phyloP scores from a whole-genome alignment of 805 yeast species.

The Maudiozyma turicensis region DNA sequence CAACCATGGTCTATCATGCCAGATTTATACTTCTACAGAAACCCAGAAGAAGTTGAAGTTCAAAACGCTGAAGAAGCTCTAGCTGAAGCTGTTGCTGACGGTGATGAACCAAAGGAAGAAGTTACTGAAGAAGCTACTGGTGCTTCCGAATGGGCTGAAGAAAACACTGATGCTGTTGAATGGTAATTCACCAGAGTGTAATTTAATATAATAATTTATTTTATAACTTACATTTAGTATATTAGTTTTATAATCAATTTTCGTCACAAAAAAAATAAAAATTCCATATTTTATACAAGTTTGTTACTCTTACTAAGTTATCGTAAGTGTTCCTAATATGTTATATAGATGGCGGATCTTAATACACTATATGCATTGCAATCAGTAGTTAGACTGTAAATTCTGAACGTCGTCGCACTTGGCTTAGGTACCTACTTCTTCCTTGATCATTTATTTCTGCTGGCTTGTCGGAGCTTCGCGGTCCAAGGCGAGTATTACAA shows the following conservation, averaged over 20 bases:
- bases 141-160: slow-evolving; percentile 55
- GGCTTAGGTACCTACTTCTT: too few relatives aligned
- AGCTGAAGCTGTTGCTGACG: slow-evolving; percentile 55
- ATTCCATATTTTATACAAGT: background rate
- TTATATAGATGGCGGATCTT: too few relatives aligned
- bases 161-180: slow-evolving; percentile 29
- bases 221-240: slow-evolving; percentile 10
- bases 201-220: background rate
- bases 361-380: too few relatives aligned
- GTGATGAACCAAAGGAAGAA: slow-evolving; percentile 70
- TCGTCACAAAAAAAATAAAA: background rate
- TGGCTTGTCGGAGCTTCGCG: too few relatives aligned
- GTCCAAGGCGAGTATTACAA: too few relatives aligned
- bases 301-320: background rate
- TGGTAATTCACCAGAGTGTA: slow-evolving; percentile 17
- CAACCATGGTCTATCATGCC: slow-evolving; percentile 99
- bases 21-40: slow-evolving; percentile 99
- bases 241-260: slow-evolving; percentile 5
- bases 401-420: too few relatives aligned
- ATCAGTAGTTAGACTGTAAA: too few relatives aligned
- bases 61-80: slow-evolving; percentile 57
- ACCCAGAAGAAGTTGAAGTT: slow-evolving; percentile 96
- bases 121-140: slow-evolving; percentile 58
- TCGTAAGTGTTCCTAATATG: too few relatives aligned
- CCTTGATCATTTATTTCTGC: too few relatives aligned